A percentile compares a stretch with the other conserved stretches of the same genome.
Conservation (phyloP, 345 rosid genomes). For the Microthlaspi erraticum region DNA sequence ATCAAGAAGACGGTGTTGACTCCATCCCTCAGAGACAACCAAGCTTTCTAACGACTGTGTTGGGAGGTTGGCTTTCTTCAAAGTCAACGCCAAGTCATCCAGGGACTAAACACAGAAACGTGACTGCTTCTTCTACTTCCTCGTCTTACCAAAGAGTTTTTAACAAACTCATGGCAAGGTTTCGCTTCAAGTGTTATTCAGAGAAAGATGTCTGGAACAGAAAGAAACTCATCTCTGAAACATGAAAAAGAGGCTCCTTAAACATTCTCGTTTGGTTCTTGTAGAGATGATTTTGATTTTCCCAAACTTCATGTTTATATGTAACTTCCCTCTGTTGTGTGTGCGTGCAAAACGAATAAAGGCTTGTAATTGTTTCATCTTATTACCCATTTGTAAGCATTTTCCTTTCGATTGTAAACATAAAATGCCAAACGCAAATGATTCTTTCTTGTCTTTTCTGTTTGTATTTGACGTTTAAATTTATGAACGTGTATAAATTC, state of each 20-base stretch:
- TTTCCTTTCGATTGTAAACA: neutral
- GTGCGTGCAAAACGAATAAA: conserved; percentile 12
- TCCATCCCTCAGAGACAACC: conserved; percentile 34
- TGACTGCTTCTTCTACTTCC: conserved; percentile 27
- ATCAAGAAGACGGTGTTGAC: conserved; percentile 34
- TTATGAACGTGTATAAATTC: neutral
- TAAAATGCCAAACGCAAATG: neutral
- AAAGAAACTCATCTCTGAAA: conserved; percentile 42
- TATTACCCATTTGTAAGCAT: no score
- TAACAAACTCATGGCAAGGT: conserved; percentile 52
- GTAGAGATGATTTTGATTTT: conserved; percentile 39
- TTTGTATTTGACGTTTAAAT: neutral
- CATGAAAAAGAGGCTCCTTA: conserved; percentile 6
- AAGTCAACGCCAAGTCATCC: conserved; percentile 45
- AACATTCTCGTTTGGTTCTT: conserved; percentile 15
- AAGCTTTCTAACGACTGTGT: conserved; percentile 42
- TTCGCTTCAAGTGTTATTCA: conserved; percentile 42
- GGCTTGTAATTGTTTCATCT: no score
- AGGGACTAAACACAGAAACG: conserved; percentile 33
- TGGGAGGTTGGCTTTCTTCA: conserved; percentile 51
- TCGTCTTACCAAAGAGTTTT: conserved; percentile 44
- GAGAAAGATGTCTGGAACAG: conserved; percentile 35
- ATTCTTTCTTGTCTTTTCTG: no score
- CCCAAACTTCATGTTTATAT: conserved; percentile 24
- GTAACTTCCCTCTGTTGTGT: neutral